Evolutionary conservation across 257 asterid genomes (phyloP).

Genomic region (Rehmannia glutinosa): DNA sequence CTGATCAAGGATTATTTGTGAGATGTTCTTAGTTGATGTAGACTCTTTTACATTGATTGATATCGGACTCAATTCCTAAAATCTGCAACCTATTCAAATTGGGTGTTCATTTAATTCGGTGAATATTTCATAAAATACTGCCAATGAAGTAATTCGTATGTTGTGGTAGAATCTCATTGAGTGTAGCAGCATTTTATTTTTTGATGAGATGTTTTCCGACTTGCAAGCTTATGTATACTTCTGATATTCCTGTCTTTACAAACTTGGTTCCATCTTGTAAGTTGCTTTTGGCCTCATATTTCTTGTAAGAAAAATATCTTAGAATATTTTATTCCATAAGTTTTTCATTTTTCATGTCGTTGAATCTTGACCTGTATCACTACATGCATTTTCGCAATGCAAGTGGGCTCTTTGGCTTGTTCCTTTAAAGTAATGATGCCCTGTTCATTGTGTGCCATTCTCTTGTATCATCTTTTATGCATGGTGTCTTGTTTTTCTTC

Average conservation of each 20-base stretch:
- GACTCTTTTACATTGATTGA: too few species aligned
- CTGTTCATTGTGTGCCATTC: neutral
- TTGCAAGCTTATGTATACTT: neutral
- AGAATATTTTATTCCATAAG: neutral
- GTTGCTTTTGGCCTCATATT: neutral
- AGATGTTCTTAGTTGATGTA: constrained; percentile 3
- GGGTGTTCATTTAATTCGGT: neutral
- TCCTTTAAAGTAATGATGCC: neutral
- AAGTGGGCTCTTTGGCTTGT: neutral
- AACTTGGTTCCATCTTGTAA: neutral
- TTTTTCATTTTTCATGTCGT: too few species aligned
- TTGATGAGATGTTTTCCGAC: neutral
- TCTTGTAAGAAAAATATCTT: neutral
- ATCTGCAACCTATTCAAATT: neutral
- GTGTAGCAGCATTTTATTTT: neutral
- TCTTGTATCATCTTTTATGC: constrained; percentile 1
- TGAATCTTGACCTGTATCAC: too few species aligned
- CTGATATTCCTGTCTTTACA: neutral
- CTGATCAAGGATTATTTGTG: neutral
- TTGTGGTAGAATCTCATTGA: neutral
- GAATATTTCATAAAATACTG: neutral
- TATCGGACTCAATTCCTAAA: neutral
- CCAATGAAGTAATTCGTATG: neutral
- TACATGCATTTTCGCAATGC: neutral
- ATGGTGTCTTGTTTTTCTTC: constrained; percentile 3